Evolutionary conservation across 331 rosid genomes (phyloP), one percentile per base, ranked within the genome.

Genomic region (Quercus phellos): DNA sequence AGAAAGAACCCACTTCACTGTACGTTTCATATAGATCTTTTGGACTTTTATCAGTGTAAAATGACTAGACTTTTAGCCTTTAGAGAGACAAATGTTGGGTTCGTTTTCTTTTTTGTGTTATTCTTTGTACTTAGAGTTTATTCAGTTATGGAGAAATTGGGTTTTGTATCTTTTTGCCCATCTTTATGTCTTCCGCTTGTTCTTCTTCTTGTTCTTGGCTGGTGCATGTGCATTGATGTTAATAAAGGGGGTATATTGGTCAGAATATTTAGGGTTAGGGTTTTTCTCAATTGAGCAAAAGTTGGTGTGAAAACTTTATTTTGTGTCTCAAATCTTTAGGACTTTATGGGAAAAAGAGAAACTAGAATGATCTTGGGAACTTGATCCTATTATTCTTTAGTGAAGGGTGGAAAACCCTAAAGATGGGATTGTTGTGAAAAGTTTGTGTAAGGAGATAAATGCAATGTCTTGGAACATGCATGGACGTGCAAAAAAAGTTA

Each of bases 201-300:
- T 68, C n/a, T 35, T 26, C 19, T 24, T 16, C 1, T 38, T 51
- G 55, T 42, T 56, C 55, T 68, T 27, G 54, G 76, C 12, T 46
- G 17, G 17, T 46, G 53, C 53, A 46, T 46, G 21, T 30, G 34
- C 18, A 30, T 60, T 10, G 12, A 50, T 42, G 78, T 42, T 26
- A 3, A 38, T 13, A 13, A 32, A 32, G n/a, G 24, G 55, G 78
- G 55, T 74, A 58, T 43, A 27, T 12, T 51, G 30, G 51, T 68
- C 16, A 18, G 58, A 26, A 19, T 19, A n/a, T 24, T 78, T 80
- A 84, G 90, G 90, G 89, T 84, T 88, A 80, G 92, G 91, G 91
- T 85, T 90, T 80, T 80, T 38, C 43, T 27, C 43, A 17, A 24
- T 27, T 75, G 72, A 56, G 18, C 73, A 34, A 63, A 72, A 43